A percentile compares a stretch with the other conserved stretches of the same genome.
Conservation (phyloP, 2,329 filamentous ascomycete species). For the Monilinia laxa region DNA sequence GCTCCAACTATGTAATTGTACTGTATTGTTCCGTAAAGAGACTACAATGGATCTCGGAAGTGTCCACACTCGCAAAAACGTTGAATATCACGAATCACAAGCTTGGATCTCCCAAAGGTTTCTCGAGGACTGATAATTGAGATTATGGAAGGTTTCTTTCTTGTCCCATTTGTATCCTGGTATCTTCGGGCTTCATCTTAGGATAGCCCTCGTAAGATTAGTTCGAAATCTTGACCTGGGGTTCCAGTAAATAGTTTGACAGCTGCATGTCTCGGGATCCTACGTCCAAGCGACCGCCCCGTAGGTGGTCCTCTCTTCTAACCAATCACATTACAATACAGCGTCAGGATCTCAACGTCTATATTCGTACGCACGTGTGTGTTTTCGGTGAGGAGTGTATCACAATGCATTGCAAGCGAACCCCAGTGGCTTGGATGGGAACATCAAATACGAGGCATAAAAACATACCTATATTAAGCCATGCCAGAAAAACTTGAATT, state of each 20-base stretch:
- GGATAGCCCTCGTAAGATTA: constrained; percentile 5
- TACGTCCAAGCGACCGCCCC: constrained; percentile 15
- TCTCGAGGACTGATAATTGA: not conserved
- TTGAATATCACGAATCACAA: not conserved
- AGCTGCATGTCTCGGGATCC: constrained; percentile 25
- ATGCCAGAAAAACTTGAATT: not conserved
- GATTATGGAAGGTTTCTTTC: not conserved
- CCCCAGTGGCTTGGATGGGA: not conserved
- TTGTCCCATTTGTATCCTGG: not conserved
- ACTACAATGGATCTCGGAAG: not conserved
- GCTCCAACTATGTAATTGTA: constrained; percentile 1
- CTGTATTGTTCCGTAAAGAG: not conserved
- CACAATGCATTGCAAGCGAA: not conserved
- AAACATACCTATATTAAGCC: not conserved
- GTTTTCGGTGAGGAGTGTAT: not conserved
- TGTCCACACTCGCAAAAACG: not conserved
- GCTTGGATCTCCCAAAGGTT: not conserved
- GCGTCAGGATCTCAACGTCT: not conserved
- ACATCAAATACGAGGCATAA: not conserved
- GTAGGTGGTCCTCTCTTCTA: not conserved
- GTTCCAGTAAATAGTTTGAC: constrained; percentile 22
- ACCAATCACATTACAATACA: constrained; percentile 9
- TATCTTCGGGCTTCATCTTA: not conserved
- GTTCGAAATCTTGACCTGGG: not conserved
- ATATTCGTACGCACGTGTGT: not conserved